phyloP scores from a whole-genome alignment of 768 basidiomycete genomes.

The Suillus spraguei region DNA sequence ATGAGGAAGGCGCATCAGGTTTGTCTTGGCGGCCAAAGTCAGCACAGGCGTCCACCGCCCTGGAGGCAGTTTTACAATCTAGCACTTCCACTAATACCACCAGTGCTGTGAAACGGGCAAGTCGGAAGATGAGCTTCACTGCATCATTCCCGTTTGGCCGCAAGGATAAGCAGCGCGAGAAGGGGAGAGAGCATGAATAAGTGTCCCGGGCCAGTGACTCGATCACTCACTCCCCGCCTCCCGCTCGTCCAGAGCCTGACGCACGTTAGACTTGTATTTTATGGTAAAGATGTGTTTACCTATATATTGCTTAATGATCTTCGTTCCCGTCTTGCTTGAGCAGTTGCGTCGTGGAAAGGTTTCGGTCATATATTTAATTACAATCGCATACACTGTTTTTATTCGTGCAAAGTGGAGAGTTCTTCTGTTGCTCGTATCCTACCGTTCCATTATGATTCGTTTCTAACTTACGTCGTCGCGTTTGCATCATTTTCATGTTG shows the following conservation, averaged over 20 bases:
- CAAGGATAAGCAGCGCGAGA: slow-evolving; percentile 52
- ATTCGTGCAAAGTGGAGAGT: slow-evolving; percentile 17
- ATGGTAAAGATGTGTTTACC: slow-evolving; percentile 14
- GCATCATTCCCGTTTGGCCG: slow-evolving; percentile 59
- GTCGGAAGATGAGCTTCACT: slow-evolving; percentile 70
- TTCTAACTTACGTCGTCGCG: slow-evolving; percentile 25
- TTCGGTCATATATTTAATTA: slow-evolving; percentile 13
- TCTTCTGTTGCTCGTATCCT: slow-evolving; percentile 12
- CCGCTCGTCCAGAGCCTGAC: background rate
- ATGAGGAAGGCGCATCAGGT: background rate
- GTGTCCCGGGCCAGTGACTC: slow-evolving; percentile 8
- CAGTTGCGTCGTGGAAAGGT: background rate
- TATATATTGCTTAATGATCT: slow-evolving; percentile 24
- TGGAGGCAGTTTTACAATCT: slow-evolving; percentile 18
- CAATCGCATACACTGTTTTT: slow-evolving; percentile 1
- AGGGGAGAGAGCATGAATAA: slow-evolving; percentile 37
- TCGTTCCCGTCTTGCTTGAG: slow-evolving; percentile 26
- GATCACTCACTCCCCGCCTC: background rate
- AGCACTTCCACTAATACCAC: slow-evolving; percentile 35
- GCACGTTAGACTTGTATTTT: background rate
- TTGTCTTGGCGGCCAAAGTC: slow-evolving; percentile 27
- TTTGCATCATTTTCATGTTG: slow-evolving; percentile 6
- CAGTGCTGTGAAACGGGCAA: slow-evolving; percentile 29
- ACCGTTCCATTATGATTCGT: slow-evolving; percentile 20
- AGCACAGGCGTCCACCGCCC: slow-evolving; percentile 26